These are phyloP conservation scores for Mucuna pruriens DNA, from an alignment of 306 rosid genomes.

Conservation along the genomic window DNA sequence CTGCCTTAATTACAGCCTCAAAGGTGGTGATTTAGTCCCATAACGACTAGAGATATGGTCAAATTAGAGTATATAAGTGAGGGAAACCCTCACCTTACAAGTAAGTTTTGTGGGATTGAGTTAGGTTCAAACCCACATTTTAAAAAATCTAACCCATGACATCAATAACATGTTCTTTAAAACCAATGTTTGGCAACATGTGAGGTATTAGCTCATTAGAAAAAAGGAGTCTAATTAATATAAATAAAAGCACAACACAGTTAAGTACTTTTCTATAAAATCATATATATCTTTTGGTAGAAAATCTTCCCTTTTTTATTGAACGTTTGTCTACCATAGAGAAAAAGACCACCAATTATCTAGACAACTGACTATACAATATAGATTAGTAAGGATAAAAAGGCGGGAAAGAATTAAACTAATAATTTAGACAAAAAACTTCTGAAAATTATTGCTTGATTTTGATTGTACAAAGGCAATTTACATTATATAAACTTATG, in stretches of 20 bases:
- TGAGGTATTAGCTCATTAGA: constrained; percentile 27
- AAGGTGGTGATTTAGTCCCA: no score
- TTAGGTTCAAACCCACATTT: no score
- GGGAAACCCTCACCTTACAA: no score
- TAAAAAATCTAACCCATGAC: constrained; percentile 14
- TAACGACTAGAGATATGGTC: no score
- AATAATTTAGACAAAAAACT: not conserved
- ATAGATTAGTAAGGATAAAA: not conserved
- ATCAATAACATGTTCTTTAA: constrained; percentile 13
- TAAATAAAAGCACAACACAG: constrained; percentile 1
- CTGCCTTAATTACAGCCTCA: no score
- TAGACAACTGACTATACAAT: not conserved
- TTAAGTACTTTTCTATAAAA: not conserved
- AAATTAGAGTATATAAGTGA: no score
- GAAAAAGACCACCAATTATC: not conserved
- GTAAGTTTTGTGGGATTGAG: no score
- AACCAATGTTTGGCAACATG: not conserved
- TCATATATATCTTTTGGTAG: not conserved
- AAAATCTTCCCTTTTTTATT: not conserved
- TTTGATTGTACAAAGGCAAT: not conserved
- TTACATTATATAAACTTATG: not conserved
- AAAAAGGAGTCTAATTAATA: not conserved
- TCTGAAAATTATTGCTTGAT: not conserved
- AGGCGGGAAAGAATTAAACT: not conserved
- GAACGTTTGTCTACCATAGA: not conserved